A percentile compares a stretch with the other conserved stretches of the same genome.
These are phyloP conservation scores for Orychophragmus violaceus DNA, from an alignment of 345 rosid species.

Conservation along the genomic window DNA sequence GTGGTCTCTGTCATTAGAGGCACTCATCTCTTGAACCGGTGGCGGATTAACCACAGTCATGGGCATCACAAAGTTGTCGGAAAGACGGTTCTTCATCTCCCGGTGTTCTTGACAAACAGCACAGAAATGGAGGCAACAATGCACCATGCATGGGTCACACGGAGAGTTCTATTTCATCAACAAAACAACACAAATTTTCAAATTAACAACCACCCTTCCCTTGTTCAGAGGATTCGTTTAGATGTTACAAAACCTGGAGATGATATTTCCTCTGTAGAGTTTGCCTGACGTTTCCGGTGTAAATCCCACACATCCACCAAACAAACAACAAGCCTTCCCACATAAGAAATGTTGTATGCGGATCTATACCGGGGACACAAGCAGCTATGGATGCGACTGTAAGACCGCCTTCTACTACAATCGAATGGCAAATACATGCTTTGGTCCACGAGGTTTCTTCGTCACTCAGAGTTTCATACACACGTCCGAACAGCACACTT, in stretches of 20 bases:
- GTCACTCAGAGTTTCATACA: constrained; percentile 68
- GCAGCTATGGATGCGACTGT: constrained; percentile 66
- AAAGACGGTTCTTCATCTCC: constrained; percentile 75
- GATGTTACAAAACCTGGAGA: constrained; percentile 72
- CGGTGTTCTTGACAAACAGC: constrained; percentile 88
- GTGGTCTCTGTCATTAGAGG: no score
- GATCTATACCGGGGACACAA: constrained; percentile 65
- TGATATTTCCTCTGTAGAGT: constrained; percentile 85
- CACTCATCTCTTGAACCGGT: constrained; percentile 77
- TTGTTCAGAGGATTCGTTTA: not conserved
- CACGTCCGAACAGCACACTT: constrained; percentile 85
- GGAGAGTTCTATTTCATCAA: constrained; percentile 69
- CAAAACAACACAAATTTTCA: constrained; percentile 2
- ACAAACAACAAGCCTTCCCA: constrained; percentile 86
- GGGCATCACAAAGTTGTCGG: constrained; percentile 72
- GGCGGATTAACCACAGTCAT: constrained; percentile 91
- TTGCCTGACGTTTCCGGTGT: constrained; percentile 78
- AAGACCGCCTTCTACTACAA: constrained; percentile 83
- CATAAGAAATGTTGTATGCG: constrained; percentile 67
- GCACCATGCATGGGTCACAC: constrained; percentile 74
- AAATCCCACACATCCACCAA: constrained; percentile 99
- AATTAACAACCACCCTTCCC: no score
- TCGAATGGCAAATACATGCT: constrained; percentile 79
- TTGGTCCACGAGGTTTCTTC: constrained; percentile 81
- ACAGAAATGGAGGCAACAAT: constrained; percentile 67